Base-by-base conservation (phyloP, 129 eudicot species). In the Tagetes patula region DNA sequence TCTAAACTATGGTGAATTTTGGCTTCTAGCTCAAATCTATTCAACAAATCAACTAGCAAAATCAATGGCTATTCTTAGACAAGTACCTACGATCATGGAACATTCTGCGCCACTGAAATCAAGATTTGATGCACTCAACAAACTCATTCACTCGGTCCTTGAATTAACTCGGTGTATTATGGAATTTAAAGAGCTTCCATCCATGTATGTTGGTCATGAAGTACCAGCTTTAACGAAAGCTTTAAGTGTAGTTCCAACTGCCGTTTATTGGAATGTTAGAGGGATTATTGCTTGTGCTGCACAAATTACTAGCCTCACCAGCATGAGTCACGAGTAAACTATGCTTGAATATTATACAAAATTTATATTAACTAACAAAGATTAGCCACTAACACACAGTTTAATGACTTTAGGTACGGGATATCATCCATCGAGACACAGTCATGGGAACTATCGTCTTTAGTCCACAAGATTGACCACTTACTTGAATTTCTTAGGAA, bases 21-120 rank as follows among this genome's bases (percentile, higher is more conserved):
- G 98, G 96, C 95, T 93, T 30, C 81, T 89, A 31, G 90, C 88
- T 53, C 92, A 93, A 37, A 82, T 86, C 46, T 87, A 74, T 76
- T 47, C 86, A 2, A 68, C 84, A 1, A 88, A 94, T 55, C 91
- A 80, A 3, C 93, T 94, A 0, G 98, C 98, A 38, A 90, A 84
- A 66, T 83, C 91, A 40, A 84, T 94, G 82, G 91, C 95, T 1
- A 68, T 85, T 11, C 89, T 93, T 46, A 87, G 81, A 82, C 90
- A 86, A 79, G 82, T 90, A 1, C 96, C 96, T 0, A 75, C 69
- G 34, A 78, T 85, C 8, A 82, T 86, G 86, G 91, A 79, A 69
- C 80, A 82, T 53, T 65, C 84, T 0, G 82, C 81, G 1, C 76
- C 86, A 0, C 45, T 87, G 37, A 82, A 79, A 68, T 81, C 84